phyloP scores from a whole-genome alignment of 805 yeast species.

The Candida nitratophila region DNA sequence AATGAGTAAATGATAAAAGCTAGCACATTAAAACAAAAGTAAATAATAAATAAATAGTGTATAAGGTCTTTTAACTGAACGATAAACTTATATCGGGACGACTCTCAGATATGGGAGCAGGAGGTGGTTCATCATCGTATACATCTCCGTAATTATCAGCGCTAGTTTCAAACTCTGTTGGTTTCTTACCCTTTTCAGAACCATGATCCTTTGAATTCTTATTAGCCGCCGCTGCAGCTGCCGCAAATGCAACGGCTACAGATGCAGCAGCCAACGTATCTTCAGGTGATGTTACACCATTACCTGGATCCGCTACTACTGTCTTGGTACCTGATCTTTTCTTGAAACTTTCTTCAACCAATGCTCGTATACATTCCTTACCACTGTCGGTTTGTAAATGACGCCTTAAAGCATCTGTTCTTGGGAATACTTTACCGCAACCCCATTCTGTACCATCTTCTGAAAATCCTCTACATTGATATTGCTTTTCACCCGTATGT shows the following conservation, averaged over 20 bases:
- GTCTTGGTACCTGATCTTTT: not conserved
- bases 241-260: conserved; percentile 3
- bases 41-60: too few species aligned
- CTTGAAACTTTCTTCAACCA: conserved; percentile 34
- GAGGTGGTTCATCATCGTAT: not conserved
- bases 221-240: conserved; percentile 1
- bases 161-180: not conserved
- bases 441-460: conserved; percentile 65
- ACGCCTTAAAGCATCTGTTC: conserved; percentile 73
- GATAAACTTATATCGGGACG: not conserved
- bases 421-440: conserved; percentile 70
- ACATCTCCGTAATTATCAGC: not conserved
- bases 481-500: conserved; percentile 71
- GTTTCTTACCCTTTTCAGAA: not conserved
- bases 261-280: not conserved
- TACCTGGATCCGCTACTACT: too few species aligned
- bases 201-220: not conserved
- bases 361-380: conserved; percentile 59
- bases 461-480: conserved; percentile 60
- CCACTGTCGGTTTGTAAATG: conserved; percentile 80
- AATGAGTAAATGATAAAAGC: too few species aligned
- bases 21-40: too few species aligned
- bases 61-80: not conserved
- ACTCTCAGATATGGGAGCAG: conserved; percentile 1
- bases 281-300: not conserved